These are phyloP conservation scores for Diutina rugosa DNA, from an alignment of 1,139 yeast species.

Conservation along the genomic window DNA sequence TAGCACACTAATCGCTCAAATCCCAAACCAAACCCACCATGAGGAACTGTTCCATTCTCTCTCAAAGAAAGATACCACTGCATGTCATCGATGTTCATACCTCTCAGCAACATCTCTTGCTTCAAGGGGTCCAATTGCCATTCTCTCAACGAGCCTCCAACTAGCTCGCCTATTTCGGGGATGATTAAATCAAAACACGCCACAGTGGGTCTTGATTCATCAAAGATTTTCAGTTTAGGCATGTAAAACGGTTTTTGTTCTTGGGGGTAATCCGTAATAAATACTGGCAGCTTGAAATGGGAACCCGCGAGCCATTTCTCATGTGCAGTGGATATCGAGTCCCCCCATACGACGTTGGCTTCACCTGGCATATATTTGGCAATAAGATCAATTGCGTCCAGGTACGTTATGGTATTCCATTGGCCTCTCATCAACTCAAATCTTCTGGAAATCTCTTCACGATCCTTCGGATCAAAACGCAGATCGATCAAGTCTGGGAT, in stretches of 20 bases:
- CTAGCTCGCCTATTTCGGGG: conserved; percentile 92
- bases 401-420: conserved; percentile 70
- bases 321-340: conserved; percentile 67
- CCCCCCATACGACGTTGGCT: conserved; percentile 45
- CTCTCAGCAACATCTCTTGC: conserved; percentile 34
- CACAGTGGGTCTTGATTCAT: conserved; percentile 42
- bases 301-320: conserved; percentile 81
- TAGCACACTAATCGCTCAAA: conserved; percentile 75
- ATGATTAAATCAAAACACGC: conserved; percentile 82
- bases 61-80: conserved; percentile 75
- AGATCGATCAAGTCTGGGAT: conserved; percentile 29
- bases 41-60: conserved; percentile 73
- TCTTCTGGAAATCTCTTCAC: conserved; percentile 10
- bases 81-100: conserved; percentile 47
- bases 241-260: conserved; percentile 83
- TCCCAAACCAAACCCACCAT: conserved; percentile 97
- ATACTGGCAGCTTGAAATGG: conserved; percentile 62
- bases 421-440: conserved; percentile 15
- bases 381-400: conserved; percentile 51
- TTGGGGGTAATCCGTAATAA: conserved; percentile 80
- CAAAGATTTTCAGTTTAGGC: conserved; percentile 29
- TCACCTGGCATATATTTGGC: conserved; percentile 20
- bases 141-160: conserved; percentile 91
- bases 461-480: conserved; percentile 22
- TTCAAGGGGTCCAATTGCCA: conserved; percentile 39